Base-by-base conservation (phyloP, 1,139 yeast species). In the Saccharomyces pastorianus region DNA sequence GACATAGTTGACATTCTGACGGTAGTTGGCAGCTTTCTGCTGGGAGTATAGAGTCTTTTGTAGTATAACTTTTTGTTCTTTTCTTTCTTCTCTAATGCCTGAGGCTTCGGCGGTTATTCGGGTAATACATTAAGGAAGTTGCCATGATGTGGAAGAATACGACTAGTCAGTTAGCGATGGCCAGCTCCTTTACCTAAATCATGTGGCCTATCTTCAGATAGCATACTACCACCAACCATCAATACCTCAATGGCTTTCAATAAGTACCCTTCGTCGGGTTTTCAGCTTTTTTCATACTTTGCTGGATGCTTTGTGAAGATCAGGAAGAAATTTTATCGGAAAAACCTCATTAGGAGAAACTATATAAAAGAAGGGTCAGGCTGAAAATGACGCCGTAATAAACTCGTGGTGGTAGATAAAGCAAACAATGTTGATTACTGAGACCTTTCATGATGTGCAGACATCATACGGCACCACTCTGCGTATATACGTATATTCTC, bases 381-480 rank as follows among this genome's bases (percentile, higher is more conserved):
- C 8, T 11, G n/a, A 38, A 38, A 38, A 38, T 9, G 3, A 14
- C n/a, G 25, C 44, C n/a, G 25, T 9, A 11, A 4, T 38, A 13
- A 11, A 2, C 3, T 9, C 11, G 20, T 4, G 3, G 44, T 25
- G 34, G 9, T 11, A 38, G 41, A n/a, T 6, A 28, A 25, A 27
- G 20, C 46, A 48, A 7, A 59, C 51, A 50, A 86, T 87, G 95
- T 76, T 87, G 61, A 82, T 86, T 61, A 80, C 81, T 57, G 95
- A 87, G 67, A 69, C 82, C 6, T 81, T 67, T 68, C 79, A 78
- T 58, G 95, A 87, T 66, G 82, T 86, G 46, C 69, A 73, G 60
- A 85, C 95, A 13, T 78, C 85, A 3, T 76, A 77, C 57, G 87
- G 85, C 29, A 84, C 90, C 13, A 79, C 82, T 52, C 79, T 86